A percentile compares a stretch with the other conserved stretches of the same genome.
phyloP scores from a whole-genome alignment of 2,329 filamentous ascomycete species.

The Monosporascus sp. region DNA sequence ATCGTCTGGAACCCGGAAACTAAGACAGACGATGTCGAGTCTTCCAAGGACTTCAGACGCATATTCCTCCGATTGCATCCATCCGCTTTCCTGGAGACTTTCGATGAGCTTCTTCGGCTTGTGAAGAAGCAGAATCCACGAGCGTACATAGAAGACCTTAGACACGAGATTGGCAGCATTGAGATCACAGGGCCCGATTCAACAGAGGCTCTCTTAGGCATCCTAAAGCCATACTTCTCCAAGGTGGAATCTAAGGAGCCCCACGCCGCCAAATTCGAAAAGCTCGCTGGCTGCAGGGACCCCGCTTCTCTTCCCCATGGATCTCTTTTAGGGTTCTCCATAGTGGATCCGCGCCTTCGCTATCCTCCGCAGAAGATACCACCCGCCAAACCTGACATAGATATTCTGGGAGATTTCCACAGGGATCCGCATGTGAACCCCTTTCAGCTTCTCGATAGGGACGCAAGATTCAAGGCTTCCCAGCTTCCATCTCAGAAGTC shows the following conservation, averaged over 20 bases:
- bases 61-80: slow-evolving; percentile 77
- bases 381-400: slow-evolving; percentile 27
- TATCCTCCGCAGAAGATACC: slow-evolving; percentile 63
- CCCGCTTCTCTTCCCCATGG: slow-evolving; percentile 65
- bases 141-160: slow-evolving; percentile 62
- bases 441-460: slow-evolving; percentile 63
- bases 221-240: slow-evolving; percentile 52
- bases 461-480: slow-evolving; percentile 59
- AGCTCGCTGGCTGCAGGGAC: slow-evolving; percentile 58
- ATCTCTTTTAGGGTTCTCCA: slow-evolving; percentile 65
- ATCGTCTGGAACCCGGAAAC: slow-evolving; percentile 66
- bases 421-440: slow-evolving; percentile 47
- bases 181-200: slow-evolving; percentile 63
- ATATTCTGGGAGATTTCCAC: slow-evolving; percentile 49
- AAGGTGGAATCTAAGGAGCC: slow-evolving; percentile 27
- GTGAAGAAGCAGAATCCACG: slow-evolving; percentile 57
- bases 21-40: slow-evolving; percentile 13
- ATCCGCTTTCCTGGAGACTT: slow-evolving; percentile 67
- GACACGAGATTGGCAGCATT: slow-evolving; percentile 61
- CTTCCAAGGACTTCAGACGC: slow-evolving; percentile 29
- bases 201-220: slow-evolving; percentile 69
- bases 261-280: slow-evolving; percentile 46
- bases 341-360: slow-evolving; percentile 74
- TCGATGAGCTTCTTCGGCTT: slow-evolving; percentile 55
- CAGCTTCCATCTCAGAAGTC: slow-evolving; percentile 70